Conservation (phyloP, 2,329 filamentous ascomycete genomes). For the Talaromyces sp. region DNA sequence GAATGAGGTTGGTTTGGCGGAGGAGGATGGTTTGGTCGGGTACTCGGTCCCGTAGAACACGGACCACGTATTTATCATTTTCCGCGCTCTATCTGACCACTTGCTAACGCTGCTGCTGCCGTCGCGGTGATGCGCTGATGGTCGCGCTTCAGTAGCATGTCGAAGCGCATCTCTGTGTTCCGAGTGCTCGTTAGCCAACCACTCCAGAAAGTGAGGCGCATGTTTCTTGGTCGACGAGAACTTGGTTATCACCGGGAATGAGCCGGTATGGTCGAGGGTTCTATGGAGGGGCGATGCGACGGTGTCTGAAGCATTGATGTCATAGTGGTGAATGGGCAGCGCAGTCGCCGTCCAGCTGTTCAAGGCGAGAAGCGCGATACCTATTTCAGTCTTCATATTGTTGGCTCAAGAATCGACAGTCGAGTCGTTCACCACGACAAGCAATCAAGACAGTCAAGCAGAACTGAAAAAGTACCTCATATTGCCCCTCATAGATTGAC, state of each 20-base stretch:
- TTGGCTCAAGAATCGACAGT: neutral
- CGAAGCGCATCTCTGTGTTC: neutral
- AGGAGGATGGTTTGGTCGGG: neutral
- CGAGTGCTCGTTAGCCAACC: neutral
- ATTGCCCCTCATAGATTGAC: neutral
- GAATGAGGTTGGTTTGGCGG: neutral
- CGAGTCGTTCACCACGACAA: neutral
- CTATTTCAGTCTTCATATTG: conserved; percentile 2
- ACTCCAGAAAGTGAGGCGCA: conserved; percentile 1
- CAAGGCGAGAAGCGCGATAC: neutral
- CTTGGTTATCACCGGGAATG: neutral
- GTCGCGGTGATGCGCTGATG: neutral
- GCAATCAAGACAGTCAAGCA: neutral
- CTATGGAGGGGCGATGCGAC: neutral
- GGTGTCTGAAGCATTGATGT: neutral
- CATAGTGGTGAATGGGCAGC: conserved; percentile 1
- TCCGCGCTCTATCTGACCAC: neutral
- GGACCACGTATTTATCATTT: conserved; percentile 5
- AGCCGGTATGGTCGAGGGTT: neutral
- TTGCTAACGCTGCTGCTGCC: neutral
- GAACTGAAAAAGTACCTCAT: neutral
- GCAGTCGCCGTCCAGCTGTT: conserved; percentile 1
- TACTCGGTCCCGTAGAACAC: conserved; percentile 11
- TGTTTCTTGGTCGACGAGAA: neutral
- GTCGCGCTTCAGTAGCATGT: neutral